Evolutionary conservation across 768 basidiomycete species (phyloP).

Genomic region (Panus rudis): DNA sequence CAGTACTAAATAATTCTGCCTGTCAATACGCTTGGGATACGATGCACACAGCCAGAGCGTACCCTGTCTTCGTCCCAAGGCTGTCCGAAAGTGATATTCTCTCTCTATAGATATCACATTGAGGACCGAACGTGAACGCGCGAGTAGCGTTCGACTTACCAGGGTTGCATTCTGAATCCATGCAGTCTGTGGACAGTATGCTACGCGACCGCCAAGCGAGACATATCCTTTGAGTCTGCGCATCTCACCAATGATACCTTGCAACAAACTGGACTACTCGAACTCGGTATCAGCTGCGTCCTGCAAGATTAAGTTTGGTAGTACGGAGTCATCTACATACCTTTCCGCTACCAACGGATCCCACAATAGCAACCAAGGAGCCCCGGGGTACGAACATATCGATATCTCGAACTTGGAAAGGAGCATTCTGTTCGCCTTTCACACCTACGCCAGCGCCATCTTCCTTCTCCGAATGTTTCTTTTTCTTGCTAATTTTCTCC

Average conservation of each 20-base stretch:
- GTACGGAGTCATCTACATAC: constrained; percentile 18
- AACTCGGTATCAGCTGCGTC: background rate
- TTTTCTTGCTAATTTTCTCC: constrained; percentile 10
- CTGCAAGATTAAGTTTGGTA: background rate
- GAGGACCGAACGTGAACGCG: background rate
- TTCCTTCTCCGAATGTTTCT: constrained; percentile 13
- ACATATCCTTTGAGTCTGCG: constrained; percentile 42
- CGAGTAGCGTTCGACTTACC: constrained; percentile 27
- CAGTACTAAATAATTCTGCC: constrained; percentile 42
- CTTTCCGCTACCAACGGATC: constrained; percentile 65
- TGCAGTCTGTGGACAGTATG: constrained; percentile 66
- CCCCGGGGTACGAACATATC: constrained; percentile 51
- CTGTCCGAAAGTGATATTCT: constrained; percentile 64
- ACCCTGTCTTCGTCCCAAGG: constrained; percentile 48
- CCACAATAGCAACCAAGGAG: constrained; percentile 54
- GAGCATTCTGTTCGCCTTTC: constrained; percentile 15
- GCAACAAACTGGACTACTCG: constrained; percentile 45
- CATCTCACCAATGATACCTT: constrained; percentile 71
- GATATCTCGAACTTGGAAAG: constrained; percentile 47
- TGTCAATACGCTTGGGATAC: background rate
- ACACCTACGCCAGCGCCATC: background rate
- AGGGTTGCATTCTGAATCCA: constrained; percentile 72
- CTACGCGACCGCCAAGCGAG: constrained; percentile 55
- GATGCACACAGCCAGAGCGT: background rate
- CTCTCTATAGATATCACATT: constrained; percentile 31